Base-by-base conservation (phyloP, 805 yeast genomes). In the Wickerhamiella bombiphila region DNA sequence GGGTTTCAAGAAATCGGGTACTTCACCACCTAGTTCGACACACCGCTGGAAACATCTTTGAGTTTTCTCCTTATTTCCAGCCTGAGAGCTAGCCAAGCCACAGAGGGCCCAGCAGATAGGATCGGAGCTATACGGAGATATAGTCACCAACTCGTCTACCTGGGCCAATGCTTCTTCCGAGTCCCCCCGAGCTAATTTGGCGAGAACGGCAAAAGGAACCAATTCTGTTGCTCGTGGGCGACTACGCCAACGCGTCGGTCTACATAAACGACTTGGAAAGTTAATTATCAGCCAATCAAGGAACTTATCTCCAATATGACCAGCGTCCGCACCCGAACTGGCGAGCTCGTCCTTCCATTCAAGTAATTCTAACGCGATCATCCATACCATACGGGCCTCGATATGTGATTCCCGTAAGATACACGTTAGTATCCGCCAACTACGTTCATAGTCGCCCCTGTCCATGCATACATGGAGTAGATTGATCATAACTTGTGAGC, bases 221-320 rank as follows among this genome's bases (percentile, higher is more conserved):
- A 43, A 32, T 3, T 17, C 40, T 2, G 14, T 21, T 4, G 48
- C 37, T 8, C 29, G 19, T 7, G 43, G 45, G 14, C 16, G 28
- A 13, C 32, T 2, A 5, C 33, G 20, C 33, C 33, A 30, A 5
- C 33, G 20, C 9, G 33, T 30, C 6, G 33, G 33, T 8, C 33
- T 5, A 22, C 16, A 30, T 9, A 13, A 16, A 13, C 16, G 11
- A 4, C 29, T 15, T 6, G 46, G 48, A 32, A 30, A 44, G 24
- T 42, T 44, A 13, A 34, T 41, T n/a, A 44, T 41, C 11, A 44
- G 41, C 49, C 49, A 45, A 31, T 39, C 34, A 5, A 45, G 31
- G 14, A 45, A 34, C 5, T 30, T 37, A 3, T 32, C 37, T 5
- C 18, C 26, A 13, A 32, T 24, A 7, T 7, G 32, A n/a, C n/a